Base-by-base conservation (phyloP, 768 basidiomycete genomes). In the Lyophyllum shimeji region DNA sequence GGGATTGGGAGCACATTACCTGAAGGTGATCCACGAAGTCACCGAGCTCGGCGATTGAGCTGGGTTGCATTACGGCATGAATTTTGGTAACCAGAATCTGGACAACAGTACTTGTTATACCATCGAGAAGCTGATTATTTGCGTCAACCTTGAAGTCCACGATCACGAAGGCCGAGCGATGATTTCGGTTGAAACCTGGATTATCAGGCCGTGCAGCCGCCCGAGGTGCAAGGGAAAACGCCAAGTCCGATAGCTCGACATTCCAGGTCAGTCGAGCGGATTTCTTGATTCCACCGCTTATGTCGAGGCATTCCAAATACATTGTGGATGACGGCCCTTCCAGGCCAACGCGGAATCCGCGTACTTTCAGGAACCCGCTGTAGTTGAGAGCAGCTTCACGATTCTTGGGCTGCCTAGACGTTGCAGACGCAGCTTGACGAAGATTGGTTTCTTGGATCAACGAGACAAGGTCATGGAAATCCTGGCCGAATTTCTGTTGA, bases 61-160 rank as follows among this genome's bases (percentile, higher is more conserved):
- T 92, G 9, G 95, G 88, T 68, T 95, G 94, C 89, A 97, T 87
- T 31, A 96, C 90, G 1, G 95, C 94, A 64, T 98, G 93, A 2
- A 93, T 84, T 69, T 89, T 91, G 7, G 82, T 83, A 21, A 95
- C 71, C 1, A 74, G 69, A 27, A 94, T 57, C 33, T 84, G 74
- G 24, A 91, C 67, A 6, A 66, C 65, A 47, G 77, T 74, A 20
- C 60, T 62, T 1, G 51, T 13, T 24, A 58, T 53, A 39, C 49
- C 48, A 29, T 60, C 64, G 5, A 68, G 62, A n/a, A 59, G 57
- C 46, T 65, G 65, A 46, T 67, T 69, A 6, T 59, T 61, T 24
- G 72, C 73, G 21, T 69, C 72, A 56, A 80, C 72, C 40, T 82
- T 79, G 63, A 91, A 77, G 64, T 96, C 90, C 44, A 97, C 76